Evolutionary conservation across 2,329 filamentous ascomycete species (phyloP), one percentile per base, ranked within the genome.

Genomic region (Ophiosphaerella herpotricha): DNA sequence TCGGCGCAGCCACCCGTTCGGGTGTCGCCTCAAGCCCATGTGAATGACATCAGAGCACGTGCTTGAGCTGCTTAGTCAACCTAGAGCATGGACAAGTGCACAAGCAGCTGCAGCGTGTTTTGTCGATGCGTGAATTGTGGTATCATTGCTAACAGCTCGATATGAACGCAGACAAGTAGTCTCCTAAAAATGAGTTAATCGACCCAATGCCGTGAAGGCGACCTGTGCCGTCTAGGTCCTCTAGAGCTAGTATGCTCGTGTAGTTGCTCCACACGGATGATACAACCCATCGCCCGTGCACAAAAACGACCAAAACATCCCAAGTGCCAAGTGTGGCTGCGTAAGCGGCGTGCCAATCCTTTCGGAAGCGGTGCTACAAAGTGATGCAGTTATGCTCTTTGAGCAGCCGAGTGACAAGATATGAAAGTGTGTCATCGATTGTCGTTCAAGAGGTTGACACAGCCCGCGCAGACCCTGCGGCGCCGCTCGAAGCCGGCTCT

Each of bases 61-160:
- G 48, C 45, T 16, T 23, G 11, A 29, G 11, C 7, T 43, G 16
- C 21, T 31, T 44, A 37, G 37, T 24, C 4, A 35, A 39, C 35
- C 13, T 21, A 35, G 3, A 21, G 14, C 13, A 33, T 18, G 2
- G 26, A 42, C 16, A 32, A 31, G 39, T 31, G 39, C n/a, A 43
- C 11, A 29, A 39, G 45, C 38, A 43, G 23, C 13, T n/a, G n/a
- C 14, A 21, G 18, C 7, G 31, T 21, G 6, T 35, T 31, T 18
- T 12, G 32, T 32, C 4, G n/a, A 34, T 24, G 23, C 32, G 42
- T 39, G 13, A 31, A 35, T 46, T 54, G 54, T 70, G 67, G 64
- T 70, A 69, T 70, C 65, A 64, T 66, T 49, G 46, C 50, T 53
- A 55, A 48, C 37, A 51, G 57, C 49, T 29, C 40, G 48, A 41